Base-by-base conservation (phyloP, 2,329 filamentous ascomycete genomes). In the Ceratocystis papillata region DNA sequence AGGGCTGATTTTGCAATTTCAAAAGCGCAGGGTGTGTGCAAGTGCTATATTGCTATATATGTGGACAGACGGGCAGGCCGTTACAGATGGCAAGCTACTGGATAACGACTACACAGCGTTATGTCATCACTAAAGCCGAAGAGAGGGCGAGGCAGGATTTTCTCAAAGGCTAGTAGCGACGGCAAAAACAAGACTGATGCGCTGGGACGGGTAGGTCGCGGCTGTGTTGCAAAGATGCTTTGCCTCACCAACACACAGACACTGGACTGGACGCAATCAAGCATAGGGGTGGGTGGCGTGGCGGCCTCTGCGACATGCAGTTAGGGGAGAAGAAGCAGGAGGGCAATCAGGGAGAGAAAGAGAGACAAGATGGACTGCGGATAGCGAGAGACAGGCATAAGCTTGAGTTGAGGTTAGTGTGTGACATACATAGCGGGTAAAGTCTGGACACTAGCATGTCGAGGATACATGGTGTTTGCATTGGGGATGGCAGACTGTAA, bases 221-320 rank as follows among this genome's bases (percentile, higher is more conserved):
- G 22, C 53, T 57, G 22, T 57, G 28, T 25, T 57, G 25, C 53
- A 57, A 28, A 33, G 28, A 33, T 28, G 28, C 53, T 57, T 33
- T 57, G 53, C 53, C 53, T 20, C 53, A 57, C 10, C 10, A 57
- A 57, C 22, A 28, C 53, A 33, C 28, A 57, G 53, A 57, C 53
- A 17, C 53, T 5, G 28, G 15, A 30, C 15, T 30, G 22, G 15
- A 30, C 15, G 37, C 12, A 15, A 41, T 30, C 25, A 57, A 28
- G 53, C 53, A 17, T 57, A 33, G 37, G 12, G 37, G 37, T 15
- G 37, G 37, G 37, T 15, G 37, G 37, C 30, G 37, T 6, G 53
- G 53, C 53, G 53, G 53, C 53, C 53, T 57, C 53, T 57, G 53
- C 53, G 25, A 57, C 28, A 28, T 8, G 2, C 25, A 57, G 12